A percentile compares a stretch with the other conserved stretches of the same genome.
Evolutionary conservation across 495 filamentous ascomycete species (phyloP).

Genomic region (Pseudevernia furfuracea): DNA sequence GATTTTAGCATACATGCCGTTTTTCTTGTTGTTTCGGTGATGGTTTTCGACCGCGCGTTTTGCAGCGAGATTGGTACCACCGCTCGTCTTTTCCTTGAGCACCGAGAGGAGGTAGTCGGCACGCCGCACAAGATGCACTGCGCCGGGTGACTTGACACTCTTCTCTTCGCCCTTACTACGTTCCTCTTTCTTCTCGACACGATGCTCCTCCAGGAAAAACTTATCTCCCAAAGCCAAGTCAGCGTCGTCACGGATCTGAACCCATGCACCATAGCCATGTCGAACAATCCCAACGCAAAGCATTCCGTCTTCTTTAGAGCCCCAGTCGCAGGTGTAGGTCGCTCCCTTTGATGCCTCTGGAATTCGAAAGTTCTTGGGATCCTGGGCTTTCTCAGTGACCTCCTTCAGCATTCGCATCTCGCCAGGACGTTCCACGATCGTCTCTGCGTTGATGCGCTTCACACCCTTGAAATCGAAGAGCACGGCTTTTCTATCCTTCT

Average conservation of each 20-base stretch:
- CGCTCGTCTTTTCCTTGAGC: constrained; percentile 68
- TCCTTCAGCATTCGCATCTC: constrained; percentile 80
- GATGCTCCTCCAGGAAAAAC: constrained; percentile 94
- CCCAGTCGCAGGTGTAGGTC: constrained; percentile 82
- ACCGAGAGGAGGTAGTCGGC: constrained; percentile 92
- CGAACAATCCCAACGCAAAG: constrained; percentile 84
- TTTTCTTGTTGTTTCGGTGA: constrained; percentile 76
- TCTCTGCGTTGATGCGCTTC: constrained; percentile 90
- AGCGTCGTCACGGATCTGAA: constrained; percentile 80
- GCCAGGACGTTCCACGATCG: constrained; percentile 76
- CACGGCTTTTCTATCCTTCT: constrained; percentile 95
- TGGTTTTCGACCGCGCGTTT: constrained; percentile 81
- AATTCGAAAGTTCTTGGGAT: constrained; percentile 72
- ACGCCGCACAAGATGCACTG: constrained; percentile 90
- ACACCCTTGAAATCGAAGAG: constrained; percentile 88
- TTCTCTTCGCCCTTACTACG: constrained; percentile 69
- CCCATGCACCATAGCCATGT: constrained; percentile 93
- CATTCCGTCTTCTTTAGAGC: constrained; percentile 91
- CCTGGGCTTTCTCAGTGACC: constrained; percentile 52
- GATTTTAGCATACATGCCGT: constrained; percentile 30
- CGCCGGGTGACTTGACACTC: constrained; percentile 82
- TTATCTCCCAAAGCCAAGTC: constrained; percentile 84
- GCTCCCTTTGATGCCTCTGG: constrained; percentile 86
- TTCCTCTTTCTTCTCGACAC: constrained; percentile 94
- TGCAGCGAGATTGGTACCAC: constrained; percentile 55